Percentiles rank a stretch among this genome's conserved stretches.
These are phyloP conservation scores for Magnaporthiopsis rhizophila DNA, from an alignment of 2,329 filamentous ascomycete species.

Conservation along the genomic window DNA sequence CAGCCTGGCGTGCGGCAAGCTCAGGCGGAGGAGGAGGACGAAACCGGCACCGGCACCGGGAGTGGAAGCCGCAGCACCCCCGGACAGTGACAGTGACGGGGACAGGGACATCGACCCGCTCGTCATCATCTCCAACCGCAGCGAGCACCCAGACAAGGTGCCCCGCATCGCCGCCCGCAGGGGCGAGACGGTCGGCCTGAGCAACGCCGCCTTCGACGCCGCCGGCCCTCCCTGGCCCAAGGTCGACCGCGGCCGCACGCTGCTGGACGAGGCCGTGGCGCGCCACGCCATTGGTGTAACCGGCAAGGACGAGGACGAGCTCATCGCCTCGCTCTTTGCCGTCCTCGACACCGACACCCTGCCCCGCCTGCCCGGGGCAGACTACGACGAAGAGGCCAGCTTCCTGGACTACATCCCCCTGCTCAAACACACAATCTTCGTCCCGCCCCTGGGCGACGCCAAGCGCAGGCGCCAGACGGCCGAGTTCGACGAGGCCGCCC, in stretches of 20 bases:
- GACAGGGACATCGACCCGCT: conserved; percentile 34
- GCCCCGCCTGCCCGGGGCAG: conserved; percentile 23
- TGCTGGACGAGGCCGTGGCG: conserved; percentile 35
- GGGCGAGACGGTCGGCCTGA: conserved; percentile 49
- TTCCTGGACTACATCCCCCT: conserved; percentile 45
- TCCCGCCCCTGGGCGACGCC: conserved; percentile 48
- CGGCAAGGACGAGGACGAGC: conserved; percentile 31
- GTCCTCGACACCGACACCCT: conserved; percentile 52
- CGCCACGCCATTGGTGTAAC: conserved; percentile 25
- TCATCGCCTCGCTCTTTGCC: conserved; percentile 43
- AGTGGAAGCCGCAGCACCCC: conserved; percentile 1
- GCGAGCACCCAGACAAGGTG: conserved; percentile 42
- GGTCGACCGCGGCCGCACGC: conserved; percentile 41
- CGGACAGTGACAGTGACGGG: too few species aligned
- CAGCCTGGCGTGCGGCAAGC: conserved; percentile 56
- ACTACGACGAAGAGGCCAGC: conserved; percentile 26
- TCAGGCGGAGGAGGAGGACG: conserved; percentile 30
- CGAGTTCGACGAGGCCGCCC: conserved; percentile 13
- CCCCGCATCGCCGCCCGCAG: conserved; percentile 46
- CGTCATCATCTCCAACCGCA: conserved; percentile 56
- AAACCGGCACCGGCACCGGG: too few species aligned
- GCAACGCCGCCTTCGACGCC: conserved; percentile 50
- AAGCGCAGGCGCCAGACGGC: conserved; percentile 35
- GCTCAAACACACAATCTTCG: conserved; percentile 53
- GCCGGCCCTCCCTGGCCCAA: conserved; percentile 47